A percentile compares a stretch with the other conserved stretches of the same genome.
Evolutionary conservation across 768 basidiomycete species (phyloP).

Genomic region (Royoungia palumana): DNA sequence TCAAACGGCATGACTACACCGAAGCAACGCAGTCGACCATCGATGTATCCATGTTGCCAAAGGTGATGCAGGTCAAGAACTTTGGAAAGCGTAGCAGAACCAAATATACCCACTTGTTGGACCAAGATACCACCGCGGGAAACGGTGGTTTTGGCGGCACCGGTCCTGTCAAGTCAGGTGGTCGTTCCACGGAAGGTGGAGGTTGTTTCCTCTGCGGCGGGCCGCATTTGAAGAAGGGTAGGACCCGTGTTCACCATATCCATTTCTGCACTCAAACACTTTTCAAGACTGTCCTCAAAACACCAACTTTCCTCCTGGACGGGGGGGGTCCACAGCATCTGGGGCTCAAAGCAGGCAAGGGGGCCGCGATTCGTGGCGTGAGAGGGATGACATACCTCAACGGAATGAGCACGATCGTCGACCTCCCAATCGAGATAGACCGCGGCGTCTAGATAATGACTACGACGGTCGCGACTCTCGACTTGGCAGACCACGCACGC

Average conservation of each 20-base stretch:
- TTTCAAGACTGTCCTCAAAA: conserved; percentile 51
- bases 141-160: conserved; percentile 65
- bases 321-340: conserved; percentile 21
- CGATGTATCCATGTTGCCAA: conserved; percentile 84
- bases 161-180: conserved; percentile 52
- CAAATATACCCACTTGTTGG: conserved; percentile 94
- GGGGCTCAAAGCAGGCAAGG: conserved; percentile 38
- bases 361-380: conserved; percentile 37
- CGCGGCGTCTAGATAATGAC: conserved; percentile 22
- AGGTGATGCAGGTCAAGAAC: conserved; percentile 96
- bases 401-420: conserved; percentile 22
- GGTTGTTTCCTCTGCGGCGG: conserved; percentile 96
- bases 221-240: conserved; percentile 89
- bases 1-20: conserved; percentile 80
- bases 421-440: conserved; percentile 22
- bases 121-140: conserved; percentile 81
- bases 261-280: conserved; percentile 5
- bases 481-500: conserved; percentile 21
- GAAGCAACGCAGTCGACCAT: conserved; percentile 86
- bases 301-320: conserved; percentile 34
- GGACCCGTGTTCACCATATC: neutral
- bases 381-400: conserved; percentile 19
- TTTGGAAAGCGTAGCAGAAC: conserved; percentile 91
- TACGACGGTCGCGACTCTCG: conserved; percentile 16
- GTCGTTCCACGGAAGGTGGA: conserved; percentile 49